phyloP scores from a whole-genome alignment of 345 rosid species.

The Jatropha curcas region DNA sequence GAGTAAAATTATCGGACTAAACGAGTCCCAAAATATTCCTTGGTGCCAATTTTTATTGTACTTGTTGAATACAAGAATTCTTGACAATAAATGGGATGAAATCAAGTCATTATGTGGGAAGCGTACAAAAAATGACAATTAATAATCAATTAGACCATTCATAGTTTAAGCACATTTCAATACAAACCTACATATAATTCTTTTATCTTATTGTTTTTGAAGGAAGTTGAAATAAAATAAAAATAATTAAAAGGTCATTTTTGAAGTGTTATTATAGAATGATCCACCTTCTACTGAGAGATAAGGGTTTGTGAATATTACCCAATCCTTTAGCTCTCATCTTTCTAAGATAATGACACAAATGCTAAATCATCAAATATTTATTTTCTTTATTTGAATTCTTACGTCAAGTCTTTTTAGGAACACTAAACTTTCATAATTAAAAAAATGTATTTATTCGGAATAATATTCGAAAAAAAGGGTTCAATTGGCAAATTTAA shows the following conservation, averaged over 20 bases:
- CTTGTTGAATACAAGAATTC: background rate
- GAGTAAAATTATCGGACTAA: too few relatives aligned
- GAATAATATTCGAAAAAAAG: too few relatives aligned
- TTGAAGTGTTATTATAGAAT: background rate
- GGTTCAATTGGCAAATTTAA: too few relatives aligned
- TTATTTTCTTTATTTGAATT: too few relatives aligned
- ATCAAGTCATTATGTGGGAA: background rate
- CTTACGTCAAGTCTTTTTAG: too few relatives aligned
- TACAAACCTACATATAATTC: background rate
- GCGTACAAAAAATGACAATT: background rate
- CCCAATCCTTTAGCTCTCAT: background rate
- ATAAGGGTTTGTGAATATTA: background rate
- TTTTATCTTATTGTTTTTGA: background rate
- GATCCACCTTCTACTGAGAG: background rate
- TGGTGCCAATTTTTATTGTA: too few relatives aligned
- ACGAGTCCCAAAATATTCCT: too few relatives aligned
- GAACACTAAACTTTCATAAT: too few relatives aligned
- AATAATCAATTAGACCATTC: background rate
- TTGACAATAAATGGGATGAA: background rate
- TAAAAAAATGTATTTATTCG: too few relatives aligned
- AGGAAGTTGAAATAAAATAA: too few relatives aligned
- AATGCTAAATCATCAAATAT: background rate
- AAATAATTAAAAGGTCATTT: too few relatives aligned
- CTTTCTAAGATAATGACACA: background rate
- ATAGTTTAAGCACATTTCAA: background rate